Conservation (phyloP, 208 protist species). For the Leishmania lainsoni region DNA sequence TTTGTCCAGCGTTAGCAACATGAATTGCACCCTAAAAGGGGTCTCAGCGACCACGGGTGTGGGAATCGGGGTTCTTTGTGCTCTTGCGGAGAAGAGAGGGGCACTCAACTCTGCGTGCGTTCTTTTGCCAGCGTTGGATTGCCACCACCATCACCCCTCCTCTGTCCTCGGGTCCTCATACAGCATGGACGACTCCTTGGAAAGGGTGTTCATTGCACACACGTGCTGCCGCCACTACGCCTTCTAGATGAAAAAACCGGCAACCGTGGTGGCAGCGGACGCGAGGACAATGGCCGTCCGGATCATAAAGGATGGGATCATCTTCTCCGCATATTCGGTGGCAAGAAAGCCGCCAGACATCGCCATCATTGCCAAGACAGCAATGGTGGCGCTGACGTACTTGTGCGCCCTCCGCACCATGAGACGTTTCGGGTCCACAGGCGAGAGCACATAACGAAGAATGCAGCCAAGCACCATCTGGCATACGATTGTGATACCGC, state of each 20-base stretch:
- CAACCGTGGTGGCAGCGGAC: constrained; percentile 10
- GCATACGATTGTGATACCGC: constrained; percentile 31
- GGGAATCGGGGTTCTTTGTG: background rate
- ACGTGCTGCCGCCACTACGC: background rate
- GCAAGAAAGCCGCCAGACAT: constrained; percentile 34
- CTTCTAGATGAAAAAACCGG: background rate
- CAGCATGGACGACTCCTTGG: background rate
- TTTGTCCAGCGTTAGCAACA: no score
- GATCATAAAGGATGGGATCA: constrained; percentile 26
- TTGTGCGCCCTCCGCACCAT: constrained; percentile 24
- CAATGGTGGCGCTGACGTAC: constrained; percentile 24
- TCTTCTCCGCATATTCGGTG: constrained; percentile 29
- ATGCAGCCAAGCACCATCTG: constrained; percentile 35
- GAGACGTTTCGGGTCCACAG: background rate
- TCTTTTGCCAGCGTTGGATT: background rate
- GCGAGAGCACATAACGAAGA: constrained; percentile 33
- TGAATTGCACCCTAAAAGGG: background rate
- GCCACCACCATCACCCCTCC: background rate
- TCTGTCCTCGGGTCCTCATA: background rate
- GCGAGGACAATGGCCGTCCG: constrained; percentile 9
- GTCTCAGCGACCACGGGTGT: background rate
- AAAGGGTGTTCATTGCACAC: background rate
- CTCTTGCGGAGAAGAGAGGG: background rate
- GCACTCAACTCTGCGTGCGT: background rate
- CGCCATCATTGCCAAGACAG: constrained; percentile 30